Base-by-base conservation (phyloP, 805 yeast species). In the Candida mattraensis region DNA sequence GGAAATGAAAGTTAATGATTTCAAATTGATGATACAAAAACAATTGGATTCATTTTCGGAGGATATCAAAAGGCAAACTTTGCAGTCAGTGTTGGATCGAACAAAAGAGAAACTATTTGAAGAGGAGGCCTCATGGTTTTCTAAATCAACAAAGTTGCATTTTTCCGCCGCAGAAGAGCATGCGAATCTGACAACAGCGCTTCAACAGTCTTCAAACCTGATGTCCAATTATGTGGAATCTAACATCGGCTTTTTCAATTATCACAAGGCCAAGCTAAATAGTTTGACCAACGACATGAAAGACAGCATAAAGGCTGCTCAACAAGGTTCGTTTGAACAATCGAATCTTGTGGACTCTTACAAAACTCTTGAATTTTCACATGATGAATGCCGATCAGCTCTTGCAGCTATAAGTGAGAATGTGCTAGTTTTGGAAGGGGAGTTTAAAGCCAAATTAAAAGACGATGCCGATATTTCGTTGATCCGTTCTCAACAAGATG, bases 221-320 rank as follows among this genome's bases (percentile, higher is more conserved):
- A 10, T 43, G 5, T 14, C 27, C 13, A 38, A 31, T 11, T 46
- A 48, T 14, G 8, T 40, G 15, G 49, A 44, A 7, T 31, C 52
- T 5, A 41, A 29, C 12, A 15, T 39, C 6, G 48, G 48, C 2
- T 41, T 40, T 14, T 25, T 48, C 27, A 45, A 42, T 22, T 43
- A 42, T 35, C 41, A 45, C 18, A 36, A 27, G 14, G 41, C 44
- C 22, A 39, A 39, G 18, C 12, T 44, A 11, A 24, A 33, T 15
- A 37, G 39, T 12, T 17, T 44, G 15, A 27, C 19, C 17, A 31
- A 7, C 16, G 26, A 21, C 17, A 16, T 33, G n/a, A 17, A 19
- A 5, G 14, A 22, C 11, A 17, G 28, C 6, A 11, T 36, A 3
- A 18, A 16, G 7, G 22, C 18, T 12, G 12, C 24, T 10, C 16